Percentiles rank a stretch among this genome's conserved stretches.
Conservation (phyloP, 1,139 yeast species). For the Sugiyamaella novakii region DNA sequence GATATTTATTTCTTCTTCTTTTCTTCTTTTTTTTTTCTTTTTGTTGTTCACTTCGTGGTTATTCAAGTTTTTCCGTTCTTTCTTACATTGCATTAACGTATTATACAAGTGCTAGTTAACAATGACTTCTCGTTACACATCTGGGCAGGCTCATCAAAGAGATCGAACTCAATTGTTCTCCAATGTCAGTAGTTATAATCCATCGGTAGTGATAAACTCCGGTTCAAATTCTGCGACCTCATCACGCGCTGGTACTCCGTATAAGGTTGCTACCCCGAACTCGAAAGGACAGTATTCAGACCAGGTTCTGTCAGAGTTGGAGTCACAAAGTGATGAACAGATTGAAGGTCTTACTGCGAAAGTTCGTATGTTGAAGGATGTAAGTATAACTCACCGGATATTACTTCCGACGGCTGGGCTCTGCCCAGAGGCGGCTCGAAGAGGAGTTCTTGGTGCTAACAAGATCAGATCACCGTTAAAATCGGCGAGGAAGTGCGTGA, state of each 20-base stretch:
- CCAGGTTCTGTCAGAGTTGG: conserved; percentile 66
- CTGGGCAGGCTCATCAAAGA: conserved; percentile 39
- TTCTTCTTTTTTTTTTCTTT: not conserved
- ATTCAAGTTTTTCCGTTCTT: too few species aligned
- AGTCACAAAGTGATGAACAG: conserved; percentile 82
- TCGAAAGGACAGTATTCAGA: conserved; percentile 48
- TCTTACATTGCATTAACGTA: too few species aligned
- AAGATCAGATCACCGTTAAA: conserved; percentile 54
- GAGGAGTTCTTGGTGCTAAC: conserved; percentile 3
- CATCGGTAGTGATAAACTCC: conserved; percentile 31
- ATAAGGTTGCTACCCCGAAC: conserved; percentile 51
- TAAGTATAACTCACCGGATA: too few species aligned
- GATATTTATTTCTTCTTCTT: not conserved
- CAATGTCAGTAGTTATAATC: conserved; percentile 37
- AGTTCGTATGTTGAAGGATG: conserved; percentile 66
- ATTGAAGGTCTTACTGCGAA: conserved; percentile 69
- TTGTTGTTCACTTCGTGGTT: too few species aligned
- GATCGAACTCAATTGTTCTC: conserved; percentile 45
- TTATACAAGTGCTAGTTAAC: too few species aligned
- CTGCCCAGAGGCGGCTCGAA: too few species aligned
- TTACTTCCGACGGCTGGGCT: too few species aligned
- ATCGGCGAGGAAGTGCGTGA: conserved; percentile 64
- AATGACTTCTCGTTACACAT: conserved; percentile 33
- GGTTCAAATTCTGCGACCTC: conserved; percentile 20
- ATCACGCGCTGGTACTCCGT: conserved; percentile 46